Conservation (phyloP, 441 rosid genomes). For the Aleurites moluccanus region DNA sequence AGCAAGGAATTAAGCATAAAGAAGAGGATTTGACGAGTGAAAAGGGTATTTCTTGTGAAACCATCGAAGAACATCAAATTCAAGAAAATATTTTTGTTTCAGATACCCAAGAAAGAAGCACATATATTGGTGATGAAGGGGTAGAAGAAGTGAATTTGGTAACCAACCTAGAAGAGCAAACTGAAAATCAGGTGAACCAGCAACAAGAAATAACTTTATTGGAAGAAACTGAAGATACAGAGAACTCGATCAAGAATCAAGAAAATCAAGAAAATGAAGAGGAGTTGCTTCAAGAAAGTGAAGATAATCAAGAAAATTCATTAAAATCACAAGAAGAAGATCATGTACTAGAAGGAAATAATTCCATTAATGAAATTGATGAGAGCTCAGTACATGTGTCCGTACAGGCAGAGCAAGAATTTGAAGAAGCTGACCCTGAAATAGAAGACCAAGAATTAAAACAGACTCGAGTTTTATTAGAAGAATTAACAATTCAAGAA, state of each 20-base stretch:
- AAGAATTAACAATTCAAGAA: slow-evolving; percentile 17
- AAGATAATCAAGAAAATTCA: slow-evolving; percentile 15
- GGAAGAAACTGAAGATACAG: slow-evolving; percentile 27
- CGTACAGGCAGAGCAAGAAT: slow-evolving; percentile 16
- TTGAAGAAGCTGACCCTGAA: slow-evolving; percentile 19
- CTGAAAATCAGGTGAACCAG: slow-evolving; percentile 10
- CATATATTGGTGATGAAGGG: background rate
- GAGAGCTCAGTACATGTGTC: slow-evolving; percentile 1
- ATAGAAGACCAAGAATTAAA: slow-evolving; percentile 13
- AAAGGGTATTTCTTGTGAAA: slow-evolving; percentile 25
- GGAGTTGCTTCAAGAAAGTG: slow-evolving; percentile 16
- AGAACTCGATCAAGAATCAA: slow-evolving; percentile 5
- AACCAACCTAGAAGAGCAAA: slow-evolving; percentile 15
- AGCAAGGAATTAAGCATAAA: slow-evolving; percentile 27
- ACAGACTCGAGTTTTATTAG: background rate
- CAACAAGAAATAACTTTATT: slow-evolving; percentile 14
- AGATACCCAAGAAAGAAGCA: slow-evolving; percentile 14
- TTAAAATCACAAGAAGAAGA: slow-evolving; percentile 1
- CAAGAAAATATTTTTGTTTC: slow-evolving; percentile 12
- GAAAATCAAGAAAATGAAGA: slow-evolving; percentile 24
- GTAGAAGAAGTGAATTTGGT: slow-evolving; percentile 8
- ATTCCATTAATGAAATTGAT: background rate
- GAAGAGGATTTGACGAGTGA: slow-evolving; percentile 25
- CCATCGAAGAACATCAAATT: slow-evolving; percentile 22
- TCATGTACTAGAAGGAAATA: background rate